These are phyloP conservation scores for Leccinum uliginosum DNA, from an alignment of 768 basidiomycete genomes.

Conservation along the genomic window DNA sequence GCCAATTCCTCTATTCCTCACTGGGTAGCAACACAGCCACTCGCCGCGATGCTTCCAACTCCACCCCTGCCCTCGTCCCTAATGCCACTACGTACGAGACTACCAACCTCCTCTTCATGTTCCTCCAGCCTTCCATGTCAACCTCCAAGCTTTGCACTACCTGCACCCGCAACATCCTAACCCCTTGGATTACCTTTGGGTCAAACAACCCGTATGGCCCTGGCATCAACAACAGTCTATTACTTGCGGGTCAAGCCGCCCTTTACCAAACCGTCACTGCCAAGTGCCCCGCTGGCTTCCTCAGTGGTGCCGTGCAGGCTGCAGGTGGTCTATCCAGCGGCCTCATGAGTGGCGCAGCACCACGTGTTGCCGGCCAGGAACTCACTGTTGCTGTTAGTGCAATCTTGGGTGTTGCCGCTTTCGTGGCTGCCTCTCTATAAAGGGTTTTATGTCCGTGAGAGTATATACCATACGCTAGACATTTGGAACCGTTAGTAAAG, in stretches of 20 bases:
- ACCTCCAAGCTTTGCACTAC: constrained; percentile 64
- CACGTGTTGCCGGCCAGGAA: constrained; percentile 22
- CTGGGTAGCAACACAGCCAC: constrained; percentile 16
- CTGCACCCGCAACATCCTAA: constrained; percentile 77
- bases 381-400: constrained; percentile 28
- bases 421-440: constrained; percentile 30
- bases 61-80: constrained; percentile 36
- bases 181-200: constrained; percentile 75
- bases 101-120: constrained; percentile 77
- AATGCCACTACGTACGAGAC: constrained; percentile 51
- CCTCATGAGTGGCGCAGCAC: constrained; percentile 29
- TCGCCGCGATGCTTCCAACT: constrained; percentile 25
- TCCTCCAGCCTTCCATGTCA: constrained; percentile 53
- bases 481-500: constrained; percentile 19
- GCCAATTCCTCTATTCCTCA: constrained; percentile 24
- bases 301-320: constrained; percentile 61
- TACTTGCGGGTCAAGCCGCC: constrained; percentile 59
- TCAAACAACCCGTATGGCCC: constrained; percentile 66
- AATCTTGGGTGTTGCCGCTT: constrained; percentile 31
- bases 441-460: constrained; percentile 2
- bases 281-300: constrained; percentile 71
- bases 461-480: constrained; percentile 17
- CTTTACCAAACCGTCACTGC: constrained; percentile 60
- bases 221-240: constrained; percentile 58
- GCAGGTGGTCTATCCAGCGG: constrained; percentile 54